Percentiles rank a stretch among this genome's conserved stretches.
phyloP scores from a whole-genome alignment of 306 rosid genomes.

The Fragaria iinumae region DNA sequence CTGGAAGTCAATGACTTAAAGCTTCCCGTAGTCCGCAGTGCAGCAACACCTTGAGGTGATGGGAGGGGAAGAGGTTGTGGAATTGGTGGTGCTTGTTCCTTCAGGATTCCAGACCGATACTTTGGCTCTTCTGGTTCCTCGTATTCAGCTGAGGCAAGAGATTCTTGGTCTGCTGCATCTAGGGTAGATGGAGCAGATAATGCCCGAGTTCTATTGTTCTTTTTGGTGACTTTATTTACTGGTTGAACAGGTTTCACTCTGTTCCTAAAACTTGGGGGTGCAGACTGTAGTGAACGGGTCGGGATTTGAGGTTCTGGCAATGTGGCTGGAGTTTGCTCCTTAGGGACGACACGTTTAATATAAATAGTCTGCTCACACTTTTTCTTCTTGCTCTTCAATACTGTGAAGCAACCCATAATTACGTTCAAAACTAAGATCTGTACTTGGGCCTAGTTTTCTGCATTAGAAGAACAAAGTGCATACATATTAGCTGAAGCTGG shows the following conservation, averaged over 20 bases:
- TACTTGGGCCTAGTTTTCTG: constrained; percentile 40
- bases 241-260: constrained; percentile 83
- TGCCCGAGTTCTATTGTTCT: constrained; percentile 59
- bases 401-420: constrained; percentile 92
- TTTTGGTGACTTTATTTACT: constrained; percentile 37
- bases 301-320: constrained; percentile 75
- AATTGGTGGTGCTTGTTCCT: constrained; percentile 60
- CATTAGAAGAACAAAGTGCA: constrained; percentile 24
- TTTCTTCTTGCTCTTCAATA: constrained; percentile 85
- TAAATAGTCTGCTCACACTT: constrained; percentile 47
- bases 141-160: constrained; percentile 54
- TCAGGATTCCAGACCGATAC: constrained; percentile 50
- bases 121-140: constrained; percentile 74
- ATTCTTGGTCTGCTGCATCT: constrained; percentile 90
- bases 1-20: constrained; percentile 66
- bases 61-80: constrained; percentile 99
- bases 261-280: constrained; percentile 95
- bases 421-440: constrained; percentile 24
- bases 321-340: constrained; percentile 56
- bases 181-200: constrained; percentile 92
- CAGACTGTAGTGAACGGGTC: constrained; percentile 78
- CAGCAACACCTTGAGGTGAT: constrained; percentile 55
- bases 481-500: constrained; percentile 22
- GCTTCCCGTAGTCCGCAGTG: constrained; percentile 64
- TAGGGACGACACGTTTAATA: constrained; percentile 45